Percentiles rank a stretch among this genome's conserved stretches.
These are phyloP conservation scores for Wakefieldia striispora DNA, from an alignment of 768 basidiomycete species.

Conservation along the genomic window DNA sequence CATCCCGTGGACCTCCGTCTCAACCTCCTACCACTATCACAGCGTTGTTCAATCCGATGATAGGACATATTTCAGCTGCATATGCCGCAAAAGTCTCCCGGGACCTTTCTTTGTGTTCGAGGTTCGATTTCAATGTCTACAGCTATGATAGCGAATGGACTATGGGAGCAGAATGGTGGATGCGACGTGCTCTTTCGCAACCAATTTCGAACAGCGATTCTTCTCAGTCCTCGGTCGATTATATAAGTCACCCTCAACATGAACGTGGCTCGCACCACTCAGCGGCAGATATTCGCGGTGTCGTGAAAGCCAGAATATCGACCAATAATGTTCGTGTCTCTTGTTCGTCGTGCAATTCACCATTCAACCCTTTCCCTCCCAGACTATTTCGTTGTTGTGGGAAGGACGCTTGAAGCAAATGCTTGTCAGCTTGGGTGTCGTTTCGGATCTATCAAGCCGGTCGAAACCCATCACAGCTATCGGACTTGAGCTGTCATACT, in stretches of 20 bases:
- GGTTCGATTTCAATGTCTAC: slow-evolving; percentile 96
- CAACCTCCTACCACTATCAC: slow-evolving; percentile 95
- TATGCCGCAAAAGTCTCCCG: slow-evolving; percentile 86
- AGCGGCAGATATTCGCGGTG: slow-evolving; percentile 57
- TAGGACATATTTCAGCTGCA: slow-evolving; percentile 89
- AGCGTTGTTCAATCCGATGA: slow-evolving; percentile 92
- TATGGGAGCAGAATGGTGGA: slow-evolving; percentile 96
- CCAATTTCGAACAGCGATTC: slow-evolving; percentile 14
- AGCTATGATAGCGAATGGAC: slow-evolving; percentile 97
- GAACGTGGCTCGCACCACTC: slow-evolving; percentile 8
- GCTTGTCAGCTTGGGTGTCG: slow-evolving; percentile 84
- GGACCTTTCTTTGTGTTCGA: slow-evolving; percentile 82
- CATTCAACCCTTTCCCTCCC: slow-evolving; percentile 5
- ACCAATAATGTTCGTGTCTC: slow-evolving; percentile 72
- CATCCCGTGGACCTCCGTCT: slow-evolving; percentile 34
- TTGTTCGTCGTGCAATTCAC: neutral
- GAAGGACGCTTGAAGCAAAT: slow-evolving; percentile 89
- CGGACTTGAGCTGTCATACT: slow-evolving; percentile 92
- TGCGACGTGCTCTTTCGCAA: slow-evolving; percentile 53
- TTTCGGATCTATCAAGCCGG: slow-evolving; percentile 85
- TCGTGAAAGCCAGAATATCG: slow-evolving; percentile 86
- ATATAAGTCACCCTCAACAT: slow-evolving; percentile 11
- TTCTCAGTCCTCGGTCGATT: neutral
- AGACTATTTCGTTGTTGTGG: slow-evolving; percentile 93
- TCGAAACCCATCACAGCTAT: slow-evolving; percentile 86